Evolutionary conservation across 495 filamentous ascomycete genomes (phyloP), one percentile per base, ranked within the genome.

Genomic region (Penicillium coprophilum): DNA sequence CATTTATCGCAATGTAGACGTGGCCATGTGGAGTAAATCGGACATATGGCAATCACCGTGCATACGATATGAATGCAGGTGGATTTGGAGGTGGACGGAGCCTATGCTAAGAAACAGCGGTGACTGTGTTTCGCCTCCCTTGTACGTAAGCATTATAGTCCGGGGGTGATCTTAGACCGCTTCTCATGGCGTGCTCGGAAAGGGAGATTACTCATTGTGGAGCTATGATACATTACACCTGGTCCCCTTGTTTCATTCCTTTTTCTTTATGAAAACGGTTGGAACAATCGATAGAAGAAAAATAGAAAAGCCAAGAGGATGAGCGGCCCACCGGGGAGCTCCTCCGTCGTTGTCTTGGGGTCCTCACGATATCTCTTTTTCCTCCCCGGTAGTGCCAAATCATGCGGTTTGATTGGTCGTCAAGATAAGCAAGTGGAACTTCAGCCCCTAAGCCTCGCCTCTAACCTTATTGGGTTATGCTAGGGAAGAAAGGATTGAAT

Each of bases 121-220:
- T 58, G 55, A 58, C 55, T n/a, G 21, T 21, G 17, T 8, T 56
- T 56, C n/a, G 53, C 53, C 45, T 30, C 32, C 39, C 12, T 41
- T 17, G 40, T 43, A 44, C 27, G 36, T 50, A 50, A 23, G 19
- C 15, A 40, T 21, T 23, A 36, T 34, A 49, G 57, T 59, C 53
- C 56, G 63, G 59, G 62, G 55, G 20, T 40, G 56, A 31, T 39
- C 41, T 34, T 44, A 53, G 48, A 53, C 46, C 45, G 44, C 56
- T 23, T 27, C 27, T 34, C 53, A 68, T 73, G 68, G 61, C 70
- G 70, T 71, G 71, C 64, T 74, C 55, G 46, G 51, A 44, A 60
- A 59, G 50, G 46, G 55, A 39, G 55, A 72, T 74, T 66, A 62
- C 65, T 68, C 56, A 64, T 68, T 53, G 51, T 50, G 54, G 54